Evolutionary conservation across 2,329 filamentous ascomycete genomes (phyloP), one percentile per base, ranked within the genome.

Genomic region (Nothophoma quercina): DNA sequence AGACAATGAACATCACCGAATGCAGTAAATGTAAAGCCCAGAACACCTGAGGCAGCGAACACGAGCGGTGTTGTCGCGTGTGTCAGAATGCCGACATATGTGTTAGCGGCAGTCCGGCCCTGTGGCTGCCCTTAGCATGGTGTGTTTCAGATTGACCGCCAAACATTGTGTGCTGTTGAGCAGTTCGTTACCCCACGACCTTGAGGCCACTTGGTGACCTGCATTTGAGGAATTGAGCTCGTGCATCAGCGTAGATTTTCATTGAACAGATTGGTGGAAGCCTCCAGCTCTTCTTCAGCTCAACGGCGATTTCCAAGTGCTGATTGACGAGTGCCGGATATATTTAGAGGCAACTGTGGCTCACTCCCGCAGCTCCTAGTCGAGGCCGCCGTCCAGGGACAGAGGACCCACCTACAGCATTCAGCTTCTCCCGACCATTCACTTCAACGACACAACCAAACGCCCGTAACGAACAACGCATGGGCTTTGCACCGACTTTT

Each of bases 341-440:
- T 45, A 43, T 36, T 55, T 44, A 45, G n/a, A n/a, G 51, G 51
- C 33, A 45, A 28, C 39, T 45, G 40, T 45, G 51, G 45, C 51
- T 55, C 23, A 39, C 39, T 26, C 25, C 45, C 39, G 51, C 36
- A 33, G 40, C 47, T 39, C 43, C 43, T 51, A 51, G 39, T 50
- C 30, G 29, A 36, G 42, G 33, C 42, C 22, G 43, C 34, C 33
- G 18, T 26, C 32, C 25, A 30, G 25, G 47, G 33, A n/a, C 23
- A 19, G 13, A 22, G 28, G 13, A 22, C 15, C 39, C 39, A 42
- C 39, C 23, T 16, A 15, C 35, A 32, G 40, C 40, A 44, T 35
- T 42, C 44, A 41, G 39, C 44, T 42, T 35, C 44, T 38, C 44
- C 32, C 45, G 26, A 45, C 51, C 51, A 55, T 55, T 50, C 51